Conservation (phyloP, 2,329 filamentous ascomycete species). For the Aschersonia sp. region DNA sequence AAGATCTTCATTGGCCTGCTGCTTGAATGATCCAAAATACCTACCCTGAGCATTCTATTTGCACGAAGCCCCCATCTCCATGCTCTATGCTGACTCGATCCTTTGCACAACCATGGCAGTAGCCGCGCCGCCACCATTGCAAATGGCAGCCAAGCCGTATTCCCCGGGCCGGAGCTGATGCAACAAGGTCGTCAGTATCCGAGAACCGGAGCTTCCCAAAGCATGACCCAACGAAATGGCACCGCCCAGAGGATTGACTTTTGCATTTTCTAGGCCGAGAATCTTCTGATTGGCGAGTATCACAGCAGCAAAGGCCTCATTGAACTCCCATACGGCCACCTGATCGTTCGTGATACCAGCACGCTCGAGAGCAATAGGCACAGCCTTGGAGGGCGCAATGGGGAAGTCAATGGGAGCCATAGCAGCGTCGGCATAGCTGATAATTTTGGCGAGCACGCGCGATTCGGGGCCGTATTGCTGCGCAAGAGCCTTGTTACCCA, state of each 20-base stretch:
- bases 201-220: conserved; percentile 81
- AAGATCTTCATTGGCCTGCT: too few species aligned
- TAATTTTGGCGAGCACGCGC: conserved; percentile 75
- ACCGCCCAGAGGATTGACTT: conserved; percentile 78
- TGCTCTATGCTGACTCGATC: conserved; percentile 41
- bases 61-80: too few species aligned
- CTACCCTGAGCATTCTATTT: too few species aligned
- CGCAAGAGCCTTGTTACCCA: conserved; percentile 69
- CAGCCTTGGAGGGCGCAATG: conserved; percentile 79
- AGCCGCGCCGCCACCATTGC: conserved; percentile 89
- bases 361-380: conserved; percentile 75
- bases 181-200: conserved; percentile 78
- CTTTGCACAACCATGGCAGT: conserved; percentile 85
- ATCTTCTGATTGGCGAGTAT: conserved; percentile 94
- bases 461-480: conserved; percentile 65
- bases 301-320: conserved; percentile 92
- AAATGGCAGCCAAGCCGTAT: conserved; percentile 91
- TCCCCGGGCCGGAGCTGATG: conserved; percentile 87
- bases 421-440: conserved; percentile 77
- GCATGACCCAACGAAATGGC: conserved; percentile 89
- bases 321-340: conserved; percentile 94
- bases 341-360: conserved; percentile 86
- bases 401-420: conserved; percentile 90
- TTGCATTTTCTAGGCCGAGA: conserved; percentile 62
- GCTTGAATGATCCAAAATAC: too few species aligned